These are phyloP conservation scores for Smallanthus sonchifolius DNA, from an alignment of 129 eudicot species.

Conservation along the genomic window DNA sequence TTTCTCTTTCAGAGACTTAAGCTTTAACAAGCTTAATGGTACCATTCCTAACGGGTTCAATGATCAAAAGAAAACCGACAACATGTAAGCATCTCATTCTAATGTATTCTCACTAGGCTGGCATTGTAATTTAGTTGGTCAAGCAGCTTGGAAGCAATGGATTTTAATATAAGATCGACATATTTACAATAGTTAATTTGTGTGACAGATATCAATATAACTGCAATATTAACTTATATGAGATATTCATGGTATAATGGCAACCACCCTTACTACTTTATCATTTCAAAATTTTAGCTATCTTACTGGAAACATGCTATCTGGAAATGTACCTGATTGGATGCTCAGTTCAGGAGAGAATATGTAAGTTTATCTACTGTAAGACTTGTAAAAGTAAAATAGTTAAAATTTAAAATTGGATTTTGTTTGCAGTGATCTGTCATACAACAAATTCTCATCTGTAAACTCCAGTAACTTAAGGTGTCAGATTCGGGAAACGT, in stretches of 20 bases:
- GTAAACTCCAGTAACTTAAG: conserved; percentile 3
- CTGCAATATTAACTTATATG: neutral
- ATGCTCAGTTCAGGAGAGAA: conserved; percentile 23
- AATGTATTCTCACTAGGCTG: neutral
- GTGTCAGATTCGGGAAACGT: conserved; percentile 40
- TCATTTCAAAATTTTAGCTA: conserved; percentile 31
- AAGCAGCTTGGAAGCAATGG: neutral
- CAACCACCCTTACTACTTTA: neutral
- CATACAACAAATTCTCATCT: conserved; percentile 43
- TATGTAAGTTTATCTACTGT: conserved; percentile 32
- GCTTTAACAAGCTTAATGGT: conserved; percentile 47
- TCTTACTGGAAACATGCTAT: conserved; percentile 46
- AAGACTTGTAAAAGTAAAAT: neutral
- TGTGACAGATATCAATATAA: neutral
- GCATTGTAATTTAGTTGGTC: neutral
- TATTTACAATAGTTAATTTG: neutral
- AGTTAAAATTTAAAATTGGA: neutral
- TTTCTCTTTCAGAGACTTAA: conserved; percentile 42
- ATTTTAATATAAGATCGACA: neutral
- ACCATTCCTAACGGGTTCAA: conserved; percentile 24
- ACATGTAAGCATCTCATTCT: conserved; percentile 31
- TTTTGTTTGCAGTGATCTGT: conserved; percentile 35
- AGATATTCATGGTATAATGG: neutral
- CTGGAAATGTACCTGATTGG: conserved; percentile 50
- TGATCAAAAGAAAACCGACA: conserved; percentile 8